Evolutionary conservation across 805 yeast genomes (phyloP), one percentile per base, ranked within the genome.

Genomic region (Saccharomyces kudriavzevii): DNA sequence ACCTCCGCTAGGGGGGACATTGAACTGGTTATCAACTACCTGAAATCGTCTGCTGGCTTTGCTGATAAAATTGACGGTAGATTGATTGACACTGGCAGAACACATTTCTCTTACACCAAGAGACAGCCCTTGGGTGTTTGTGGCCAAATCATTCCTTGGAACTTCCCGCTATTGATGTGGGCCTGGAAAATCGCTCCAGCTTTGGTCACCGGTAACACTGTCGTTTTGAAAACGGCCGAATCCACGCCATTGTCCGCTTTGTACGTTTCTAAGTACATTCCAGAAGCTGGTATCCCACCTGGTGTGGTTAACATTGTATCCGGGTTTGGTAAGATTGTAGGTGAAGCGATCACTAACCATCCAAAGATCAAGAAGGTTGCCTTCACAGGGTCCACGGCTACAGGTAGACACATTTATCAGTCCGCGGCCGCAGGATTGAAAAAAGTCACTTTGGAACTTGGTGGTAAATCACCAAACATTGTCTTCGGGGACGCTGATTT

Each of bases 71-170:
- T 87, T 60, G 79, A 77, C 60, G 97, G 96, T 63, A 78, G 82
- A 59, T 71, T 84, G 54, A 79, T 88, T 54, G 88, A 88, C 70
- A 84, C 95, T 49, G 92, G 91, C 57, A 70, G 73, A 54, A 74
- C 82, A 49, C 88, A 87, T 71, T 82, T 90, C 70, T 81, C 81
- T 57, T 89, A 85, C 74, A 84, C 92, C 59, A 82, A 83, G 70
- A 85, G 86, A 72, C 96, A 90, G 73, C 96, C 97, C 55, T 76
- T 88, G 64, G 97, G 97, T 69, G 97, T 91, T 48, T 89, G 96
- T 70, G 97, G 96, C 55, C 96, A 89, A 72, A 87, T 91, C 67
- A 90, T 91, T 61, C 97, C 97, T 62, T 91, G 97, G 97, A 91
- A 91, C 76, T 91, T 89, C 82, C 97, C 97, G 58, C 74, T 91